A percentile compares a stretch with the other conserved stretches of the same genome.
Conservation (phyloP, 352 stramenopile genomes). For the Globisporangium spinosum region DNA sequence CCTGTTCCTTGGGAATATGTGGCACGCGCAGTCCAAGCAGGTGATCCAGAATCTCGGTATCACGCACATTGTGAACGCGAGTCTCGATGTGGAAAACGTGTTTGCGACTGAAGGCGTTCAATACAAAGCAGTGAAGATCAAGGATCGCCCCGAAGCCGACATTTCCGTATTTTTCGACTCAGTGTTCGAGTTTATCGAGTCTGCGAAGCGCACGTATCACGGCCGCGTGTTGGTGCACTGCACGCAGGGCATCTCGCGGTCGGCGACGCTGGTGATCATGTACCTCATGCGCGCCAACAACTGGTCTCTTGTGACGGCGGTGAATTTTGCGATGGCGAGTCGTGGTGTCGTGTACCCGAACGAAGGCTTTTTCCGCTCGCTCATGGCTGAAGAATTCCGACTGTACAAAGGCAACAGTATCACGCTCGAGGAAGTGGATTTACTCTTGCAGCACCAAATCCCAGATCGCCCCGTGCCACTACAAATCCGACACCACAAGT, state of each 20-base stretch:
- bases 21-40: slow-evolving; percentile 76
- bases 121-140: slow-evolving; percentile 82
- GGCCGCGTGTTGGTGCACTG: slow-evolving; percentile 81
- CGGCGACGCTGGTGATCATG: slow-evolving; percentile 80
- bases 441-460: slow-evolving; percentile 66
- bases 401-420: slow-evolving; percentile 81
- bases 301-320: slow-evolving; percentile 79
- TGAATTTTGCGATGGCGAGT: slow-evolving; percentile 77
- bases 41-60: slow-evolving; percentile 78
- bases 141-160: slow-evolving; percentile 67
- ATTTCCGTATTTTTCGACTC: slow-evolving; percentile 70
- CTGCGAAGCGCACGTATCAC: slow-evolving; percentile 69
- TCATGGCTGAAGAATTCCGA: slow-evolving; percentile 76
- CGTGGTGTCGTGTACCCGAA: slow-evolving; percentile 82
- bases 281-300: slow-evolving; percentile 84
- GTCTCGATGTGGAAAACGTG: slow-evolving; percentile 70
- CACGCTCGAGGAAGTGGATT: slow-evolving; percentile 61
- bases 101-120: slow-evolving; percentile 63
- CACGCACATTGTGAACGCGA: slow-evolving; percentile 84
- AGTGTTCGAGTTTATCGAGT: slow-evolving; percentile 75
- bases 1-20: slow-evolving; percentile 87
- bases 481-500: slow-evolving; percentile 55
- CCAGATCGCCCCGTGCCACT: slow-evolving; percentile 71
- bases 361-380: slow-evolving; percentile 67
- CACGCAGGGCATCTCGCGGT: slow-evolving; percentile 82